Evolutionary conservation across 169 alveolate species (phyloP), one percentile per base, ranked within the genome.

Genomic region (Babesia bigemina): DNA sequence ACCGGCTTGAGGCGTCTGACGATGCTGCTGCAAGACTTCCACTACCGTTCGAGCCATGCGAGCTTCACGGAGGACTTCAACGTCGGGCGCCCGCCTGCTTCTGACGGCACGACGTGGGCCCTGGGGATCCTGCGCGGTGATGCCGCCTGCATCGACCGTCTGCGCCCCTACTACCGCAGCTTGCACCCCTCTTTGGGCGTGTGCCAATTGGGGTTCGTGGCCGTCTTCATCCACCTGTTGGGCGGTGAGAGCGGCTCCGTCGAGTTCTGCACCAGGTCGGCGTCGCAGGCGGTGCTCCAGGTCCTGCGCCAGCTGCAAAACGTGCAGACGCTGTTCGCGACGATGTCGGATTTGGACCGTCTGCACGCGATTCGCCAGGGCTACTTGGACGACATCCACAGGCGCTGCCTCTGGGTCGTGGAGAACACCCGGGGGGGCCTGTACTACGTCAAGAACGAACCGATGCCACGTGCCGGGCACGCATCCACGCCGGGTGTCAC

Each of bases 321-420:
- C 24, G 63, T 62, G 58, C 75, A 72, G 28, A 50, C 84, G 44
- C 17, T 79, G 13, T 66, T 50, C 29, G 24, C 55, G 2, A 59
- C 62, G 1, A 36, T 70, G 13, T 28, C 39, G 26, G 45, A 21
- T 17, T 28, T 14, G 17, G 79, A 81, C 17, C 39, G 45, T n/a
- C 74, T 60, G 19, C 49, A 39, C 4, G 53, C 13, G 44, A 4
- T 81, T 33, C 75, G 84, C 16, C 56, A 74, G 57, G 13, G 59
- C 9, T 72, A 62, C 57, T 24, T 72, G 58, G 79, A 81, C 8
- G 84, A 81, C 44, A 71, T 81, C 36, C 13, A 45, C 36, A 17
- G 57, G 17, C 55, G 88, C 22, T 81, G 88, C 49, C 3, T 21
- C 11, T 81, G 88, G 88, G 19, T 81, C 12, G 61, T 81, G 28